Evolutionary conservation across 202 grass and related monocot species (phyloP).

Genomic region (Digitaria exilis): DNA sequence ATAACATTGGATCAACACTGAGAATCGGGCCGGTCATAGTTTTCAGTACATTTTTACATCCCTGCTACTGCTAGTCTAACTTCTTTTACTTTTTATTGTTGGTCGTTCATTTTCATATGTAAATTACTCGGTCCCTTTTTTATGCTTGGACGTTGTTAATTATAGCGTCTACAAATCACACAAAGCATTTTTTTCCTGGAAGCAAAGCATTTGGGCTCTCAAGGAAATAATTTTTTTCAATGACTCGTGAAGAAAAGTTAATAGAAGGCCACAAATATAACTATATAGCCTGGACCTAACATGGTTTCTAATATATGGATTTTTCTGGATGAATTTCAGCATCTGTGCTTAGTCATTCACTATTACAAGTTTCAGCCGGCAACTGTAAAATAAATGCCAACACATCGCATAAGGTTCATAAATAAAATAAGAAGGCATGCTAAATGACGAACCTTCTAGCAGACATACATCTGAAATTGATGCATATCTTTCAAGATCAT

Average conservation of each 20-base stretch:
- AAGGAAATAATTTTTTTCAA: not conserved
- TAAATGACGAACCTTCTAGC: not conserved
- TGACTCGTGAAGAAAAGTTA: not conserved
- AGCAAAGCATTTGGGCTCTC: not conserved
- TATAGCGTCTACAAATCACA: not conserved
- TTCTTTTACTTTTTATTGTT: not conserved
- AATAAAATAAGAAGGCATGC: not conserved
- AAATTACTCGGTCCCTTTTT: not conserved
- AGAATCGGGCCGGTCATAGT: not conserved
- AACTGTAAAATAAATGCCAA: not conserved
- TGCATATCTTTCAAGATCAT: not conserved
- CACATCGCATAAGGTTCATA: not conserved
- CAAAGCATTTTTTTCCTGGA: too few species aligned
- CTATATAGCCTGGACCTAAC: not conserved
- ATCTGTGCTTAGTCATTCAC: not conserved
- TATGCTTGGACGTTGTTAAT: not conserved
- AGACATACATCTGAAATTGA: not conserved
- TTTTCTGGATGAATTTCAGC: too few species aligned
- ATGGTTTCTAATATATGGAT: not conserved
- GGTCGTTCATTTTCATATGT: not conserved
- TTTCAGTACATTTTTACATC: not conserved
- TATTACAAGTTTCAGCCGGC: not conserved
- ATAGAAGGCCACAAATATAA: not conserved
- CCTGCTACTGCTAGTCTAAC: too few species aligned
- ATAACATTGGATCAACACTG: not conserved